These are phyloP conservation scores for Claviceps lovelessii DNA, from an alignment of 2,329 filamentous ascomycete genomes.

Conservation along the genomic window DNA sequence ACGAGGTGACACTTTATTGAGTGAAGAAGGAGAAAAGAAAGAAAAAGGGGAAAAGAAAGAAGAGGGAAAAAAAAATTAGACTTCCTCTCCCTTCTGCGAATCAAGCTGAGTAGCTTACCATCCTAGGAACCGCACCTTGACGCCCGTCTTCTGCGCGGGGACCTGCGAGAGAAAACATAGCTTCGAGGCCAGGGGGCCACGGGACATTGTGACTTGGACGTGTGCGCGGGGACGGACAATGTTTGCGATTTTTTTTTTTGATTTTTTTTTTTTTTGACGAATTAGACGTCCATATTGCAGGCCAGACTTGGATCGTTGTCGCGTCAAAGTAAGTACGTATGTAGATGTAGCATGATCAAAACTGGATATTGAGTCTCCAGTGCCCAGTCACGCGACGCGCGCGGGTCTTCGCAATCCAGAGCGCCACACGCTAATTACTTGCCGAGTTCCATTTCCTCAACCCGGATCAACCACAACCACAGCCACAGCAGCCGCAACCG, in stretches of 20 bases:
- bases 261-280: no score
- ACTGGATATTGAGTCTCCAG: background rate
- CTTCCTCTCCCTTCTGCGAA: background rate
- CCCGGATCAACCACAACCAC: background rate
- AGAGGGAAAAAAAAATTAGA: background rate
- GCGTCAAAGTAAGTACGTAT: background rate
- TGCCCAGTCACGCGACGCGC: background rate
- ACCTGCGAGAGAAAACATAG: constrained; percentile 53
- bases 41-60: no score
- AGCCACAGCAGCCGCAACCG: background rate
- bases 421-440: background rate
- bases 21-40: no score
- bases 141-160: constrained; percentile 33
- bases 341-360: background rate
- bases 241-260: background rate
- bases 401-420: background rate
- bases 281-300: background rate
- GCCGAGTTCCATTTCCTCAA: background rate
- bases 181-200: constrained; percentile 48
- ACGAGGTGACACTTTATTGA: constrained; percentile 31
- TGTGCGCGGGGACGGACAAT: background rate
- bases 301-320: background rate
- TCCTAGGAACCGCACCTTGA: constrained; percentile 85
- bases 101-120: constrained; percentile 46
- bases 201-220: constrained; percentile 28